These are phyloP conservation scores for Orbilia quercus DNA, from an alignment of 2,329 filamentous ascomycete genomes.

Conservation along the genomic window DNA sequence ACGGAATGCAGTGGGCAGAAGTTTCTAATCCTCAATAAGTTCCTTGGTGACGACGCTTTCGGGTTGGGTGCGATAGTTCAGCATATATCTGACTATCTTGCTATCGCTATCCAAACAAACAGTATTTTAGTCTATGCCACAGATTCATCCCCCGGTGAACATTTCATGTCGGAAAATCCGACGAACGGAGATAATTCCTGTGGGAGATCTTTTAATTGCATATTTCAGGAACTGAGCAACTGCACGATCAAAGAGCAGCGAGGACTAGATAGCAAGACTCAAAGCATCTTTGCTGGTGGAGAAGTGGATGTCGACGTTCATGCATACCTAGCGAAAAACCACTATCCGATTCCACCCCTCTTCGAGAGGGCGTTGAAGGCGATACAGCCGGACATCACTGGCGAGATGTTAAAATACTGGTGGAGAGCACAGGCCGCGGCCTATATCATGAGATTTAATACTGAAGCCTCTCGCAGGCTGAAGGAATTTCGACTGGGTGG, in stretches of 20 bases:
- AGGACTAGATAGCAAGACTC: slow-evolving; percentile 20
- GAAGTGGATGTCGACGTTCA: slow-evolving; percentile 34
- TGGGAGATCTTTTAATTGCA: slow-evolving; percentile 57
- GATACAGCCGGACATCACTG: slow-evolving; percentile 55
- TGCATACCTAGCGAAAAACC: slow-evolving; percentile 33
- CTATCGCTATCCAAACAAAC: slow-evolving; percentile 56
- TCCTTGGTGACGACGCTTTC: slow-evolving; percentile 57
- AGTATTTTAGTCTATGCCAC: slow-evolving; percentile 56
- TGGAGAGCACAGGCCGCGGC: slow-evolving; percentile 58
- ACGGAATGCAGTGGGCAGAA: slow-evolving; percentile 30
- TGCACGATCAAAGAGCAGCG: slow-evolving; percentile 22
- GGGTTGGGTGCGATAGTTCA: slow-evolving; percentile 56
- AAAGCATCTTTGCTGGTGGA: slow-evolving; percentile 18
- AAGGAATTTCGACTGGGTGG: slow-evolving; percentile 41
- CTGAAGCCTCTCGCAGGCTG: slow-evolving; percentile 39
- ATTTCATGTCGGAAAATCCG: slow-evolving; percentile 53
- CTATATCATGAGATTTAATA: slow-evolving; percentile 58
- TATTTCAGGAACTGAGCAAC: slow-evolving; percentile 57
- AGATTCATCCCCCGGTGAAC: slow-evolving; percentile 53
- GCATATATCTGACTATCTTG: slow-evolving; percentile 52
- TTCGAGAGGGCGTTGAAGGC: slow-evolving; percentile 48
- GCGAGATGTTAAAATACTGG: slow-evolving; percentile 58
- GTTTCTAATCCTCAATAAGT: slow-evolving; percentile 57
- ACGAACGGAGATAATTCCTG: slow-evolving; percentile 22
- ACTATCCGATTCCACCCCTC: slow-evolving; percentile 46